phyloP scores from a whole-genome alignment of 305 asterid species.

The Solanum hybrid region DNA sequence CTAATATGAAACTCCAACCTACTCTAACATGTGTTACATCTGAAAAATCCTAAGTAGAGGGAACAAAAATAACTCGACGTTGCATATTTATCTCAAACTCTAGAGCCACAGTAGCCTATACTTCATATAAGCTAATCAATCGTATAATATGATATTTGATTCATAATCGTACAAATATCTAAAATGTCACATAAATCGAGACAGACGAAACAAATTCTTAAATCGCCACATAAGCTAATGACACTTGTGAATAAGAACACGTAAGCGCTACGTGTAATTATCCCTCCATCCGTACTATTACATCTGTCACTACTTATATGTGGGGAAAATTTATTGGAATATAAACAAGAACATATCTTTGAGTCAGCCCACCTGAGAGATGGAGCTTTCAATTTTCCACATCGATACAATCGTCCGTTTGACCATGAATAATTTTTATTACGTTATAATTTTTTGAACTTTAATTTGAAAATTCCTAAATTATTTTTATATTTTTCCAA shows the following conservation, averaged over 20 bases:
- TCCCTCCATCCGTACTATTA: background rate
- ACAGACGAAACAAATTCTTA: background rate
- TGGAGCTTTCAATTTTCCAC: conserved; percentile 38
- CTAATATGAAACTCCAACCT: background rate
- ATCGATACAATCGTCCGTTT: background rate
- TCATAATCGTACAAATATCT: background rate
- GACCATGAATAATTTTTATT: background rate
- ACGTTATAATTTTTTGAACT: background rate
- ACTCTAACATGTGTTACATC: background rate
- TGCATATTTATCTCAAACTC: background rate
- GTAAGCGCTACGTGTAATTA: background rate
- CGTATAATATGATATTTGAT: background rate
- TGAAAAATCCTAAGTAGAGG: background rate
- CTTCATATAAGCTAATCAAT: background rate
- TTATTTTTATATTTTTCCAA: no score
- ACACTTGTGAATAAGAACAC: background rate
- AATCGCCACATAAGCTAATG: background rate
- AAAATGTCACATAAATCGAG: background rate
- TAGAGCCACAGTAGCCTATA: background rate
- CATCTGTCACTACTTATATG: background rate
- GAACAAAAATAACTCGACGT: background rate
- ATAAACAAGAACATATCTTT: conserved; percentile 19
- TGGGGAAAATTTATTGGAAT: background rate
- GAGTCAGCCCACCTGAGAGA: conserved; percentile 34
- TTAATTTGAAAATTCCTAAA: no score